Conservation (phyloP, 352 stramenopile genomes). For the Discostella stelligera region DNA sequence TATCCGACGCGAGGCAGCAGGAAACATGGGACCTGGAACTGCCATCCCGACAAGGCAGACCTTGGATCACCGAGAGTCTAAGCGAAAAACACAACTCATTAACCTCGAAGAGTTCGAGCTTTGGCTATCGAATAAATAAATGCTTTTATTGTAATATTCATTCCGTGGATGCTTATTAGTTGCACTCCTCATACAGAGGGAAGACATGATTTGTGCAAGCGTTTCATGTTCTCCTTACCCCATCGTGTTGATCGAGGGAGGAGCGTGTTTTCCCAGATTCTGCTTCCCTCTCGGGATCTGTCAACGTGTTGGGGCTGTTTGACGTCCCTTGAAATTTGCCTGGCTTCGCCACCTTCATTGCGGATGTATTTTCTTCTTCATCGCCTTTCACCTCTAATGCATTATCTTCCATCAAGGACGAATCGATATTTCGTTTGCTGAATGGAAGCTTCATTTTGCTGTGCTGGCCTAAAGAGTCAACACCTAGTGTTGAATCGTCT, state of each 20-base stretch:
- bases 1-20: constrained; percentile 41
- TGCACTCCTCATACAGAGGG: background rate
- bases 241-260: background rate
- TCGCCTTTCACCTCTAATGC: background rate
- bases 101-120: background rate
- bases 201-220: background rate
- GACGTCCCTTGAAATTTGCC: background rate
- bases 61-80: background rate
- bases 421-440: background rate
- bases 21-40: constrained; percentile 17
- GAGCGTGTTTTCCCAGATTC: background rate
- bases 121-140: background rate
- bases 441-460: background rate
- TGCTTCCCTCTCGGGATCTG: background rate
- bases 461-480: background rate
- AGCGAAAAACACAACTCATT: background rate
- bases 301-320: background rate
- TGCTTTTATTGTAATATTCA: no score
- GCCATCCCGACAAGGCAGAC: background rate
- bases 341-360: background rate
- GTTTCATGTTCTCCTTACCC: background rate
- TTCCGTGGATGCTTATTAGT: background rate
- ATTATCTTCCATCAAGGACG: constrained; percentile 5
- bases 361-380: background rate
- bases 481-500: background rate